Conservation (phyloP, 805 yeast genomes). For the Barnettozyma pratensis region DNA sequence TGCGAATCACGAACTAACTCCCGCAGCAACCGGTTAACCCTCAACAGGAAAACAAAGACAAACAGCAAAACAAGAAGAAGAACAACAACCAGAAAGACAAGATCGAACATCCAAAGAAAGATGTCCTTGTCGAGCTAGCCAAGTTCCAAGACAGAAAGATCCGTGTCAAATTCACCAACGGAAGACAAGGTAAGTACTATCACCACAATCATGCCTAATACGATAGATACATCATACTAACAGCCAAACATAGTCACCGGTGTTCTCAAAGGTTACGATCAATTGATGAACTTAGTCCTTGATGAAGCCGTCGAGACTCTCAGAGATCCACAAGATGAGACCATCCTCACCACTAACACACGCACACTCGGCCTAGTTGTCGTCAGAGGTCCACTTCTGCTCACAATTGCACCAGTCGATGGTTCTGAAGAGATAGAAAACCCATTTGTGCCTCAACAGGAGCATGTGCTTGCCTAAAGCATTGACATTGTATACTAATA, state of each 20-base stretch:
- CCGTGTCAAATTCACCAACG: conserved; percentile 78
- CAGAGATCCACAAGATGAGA: conserved; percentile 62
- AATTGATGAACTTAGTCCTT: conserved; percentile 71
- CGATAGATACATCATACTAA: conserved; percentile 3
- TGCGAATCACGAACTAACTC: neutral
- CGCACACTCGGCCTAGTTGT: conserved; percentile 75
- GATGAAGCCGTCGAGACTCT: conserved; percentile 65
- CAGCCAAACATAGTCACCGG: conserved; percentile 46
- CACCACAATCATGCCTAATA: too few relatives aligned
- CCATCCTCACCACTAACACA: conserved; percentile 47
- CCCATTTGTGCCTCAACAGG: conserved; percentile 44
- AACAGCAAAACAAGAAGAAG: conserved; percentile 7
- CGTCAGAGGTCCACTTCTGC: conserved; percentile 76
- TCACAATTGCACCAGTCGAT: conserved; percentile 65
- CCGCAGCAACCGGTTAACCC: neutral
- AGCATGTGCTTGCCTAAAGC: conserved; percentile 2
- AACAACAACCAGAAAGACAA: conserved; percentile 26
- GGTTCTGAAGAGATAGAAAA: conserved; percentile 68
- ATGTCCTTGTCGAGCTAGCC: conserved; percentile 78
- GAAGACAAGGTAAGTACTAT: conserved; percentile 48
- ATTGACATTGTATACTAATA: neutral
- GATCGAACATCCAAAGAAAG: conserved; percentile 78
- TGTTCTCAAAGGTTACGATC: conserved; percentile 75
- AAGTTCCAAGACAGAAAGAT: conserved; percentile 70
- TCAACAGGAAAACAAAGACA: conserved; percentile 5